Base-by-base conservation (phyloP, 1,139 yeast genomes). In the Kurtzmaniella quercitrusa region DNA sequence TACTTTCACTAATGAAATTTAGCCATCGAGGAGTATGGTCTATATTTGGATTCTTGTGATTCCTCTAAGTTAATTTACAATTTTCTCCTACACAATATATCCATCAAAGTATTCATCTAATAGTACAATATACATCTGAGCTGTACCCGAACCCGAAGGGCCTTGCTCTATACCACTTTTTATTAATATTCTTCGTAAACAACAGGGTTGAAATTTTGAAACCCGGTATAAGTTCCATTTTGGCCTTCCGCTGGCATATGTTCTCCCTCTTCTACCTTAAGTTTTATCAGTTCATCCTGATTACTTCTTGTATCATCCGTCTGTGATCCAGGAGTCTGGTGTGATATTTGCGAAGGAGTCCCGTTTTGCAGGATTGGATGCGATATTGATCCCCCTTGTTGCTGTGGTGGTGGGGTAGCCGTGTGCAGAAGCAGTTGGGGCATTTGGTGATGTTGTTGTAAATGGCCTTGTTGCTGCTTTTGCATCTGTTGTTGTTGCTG, bases 401-500 rank as follows among this genome's bases (percentile, higher is more conserved):
- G 55, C 17, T 51, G 50, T 9, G 45, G 43, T 32, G 36, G 46
- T 9, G 41, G 43, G 11, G 38, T 40, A 9, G 36, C 41, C 15
- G 39, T 45, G 11, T 40, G 42, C 23, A 38, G 53, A 18, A 19
- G 41, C 6, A 41, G 45, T 16, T 42, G 46, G 21, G 47, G 49
- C 17, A 43, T 48, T 34, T 44, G 50, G 15, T 48, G 51, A n/a
- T 45, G 46, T 32, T 38, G 48, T 36, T 3, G 43, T 14, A n/a
- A 33, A 9, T 30, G 36, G 16, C 41, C 44, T 9, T 20, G 30
- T 30, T 39, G 44, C 20, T 38, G 40, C 26, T 48, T 49, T 15
- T 42, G 46, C 34, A 41, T 49, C 21, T 45, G 52, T 28, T 46
- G 49, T 35, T 46, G 53, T 11, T 43, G 42, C 36, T 51, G 42